phyloP scores from a whole-genome alignment of 2,329 filamentous ascomycete species.

The Exserohilum turcica region DNA sequence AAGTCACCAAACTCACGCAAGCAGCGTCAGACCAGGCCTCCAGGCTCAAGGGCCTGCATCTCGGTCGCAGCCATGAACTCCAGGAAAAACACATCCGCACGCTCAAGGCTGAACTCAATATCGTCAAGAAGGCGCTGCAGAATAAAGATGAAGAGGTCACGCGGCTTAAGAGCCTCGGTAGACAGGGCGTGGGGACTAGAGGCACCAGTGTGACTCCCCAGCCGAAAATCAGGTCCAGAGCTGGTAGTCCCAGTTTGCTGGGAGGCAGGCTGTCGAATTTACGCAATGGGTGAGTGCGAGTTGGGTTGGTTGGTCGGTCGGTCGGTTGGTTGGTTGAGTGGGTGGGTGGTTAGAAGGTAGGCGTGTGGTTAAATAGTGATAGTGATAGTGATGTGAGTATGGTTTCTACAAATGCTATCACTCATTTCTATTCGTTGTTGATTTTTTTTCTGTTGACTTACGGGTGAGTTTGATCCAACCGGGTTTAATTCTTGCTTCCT shows the following conservation, averaged over 20 bases:
- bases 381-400: too few species aligned
- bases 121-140: slow-evolving; percentile 21
- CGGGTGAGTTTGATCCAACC: too few species aligned
- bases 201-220: slow-evolving; percentile 38
- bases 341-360: too few species aligned
- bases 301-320: neutral
- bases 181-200: slow-evolving; percentile 35
- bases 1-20: slow-evolving; percentile 20
- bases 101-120: slow-evolving; percentile 15
- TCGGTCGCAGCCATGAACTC: slow-evolving; percentile 18
- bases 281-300: slow-evolving; percentile 22
- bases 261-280: slow-evolving; percentile 30
- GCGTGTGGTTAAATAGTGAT: too few species aligned
- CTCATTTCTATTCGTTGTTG: neutral
- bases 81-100: slow-evolving; percentile 12
- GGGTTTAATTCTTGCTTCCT: too few species aligned
- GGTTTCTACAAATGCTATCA: too few species aligned
- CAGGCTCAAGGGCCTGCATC: slow-evolving; percentile 25
- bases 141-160: slow-evolving; percentile 32
- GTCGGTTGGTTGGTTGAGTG: neutral
- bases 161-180: slow-evolving; percentile 24
- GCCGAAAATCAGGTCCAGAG: slow-evolving; percentile 34
- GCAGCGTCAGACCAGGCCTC: slow-evolving; percentile 25
- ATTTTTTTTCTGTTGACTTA: too few species aligned
- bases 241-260: slow-evolving; percentile 32